A percentile compares a stretch with the other conserved stretches of the same genome.
phyloP scores from a whole-genome alignment of 495 filamentous ascomycete species.

The Pseudomonodictys pantanalensis region DNA sequence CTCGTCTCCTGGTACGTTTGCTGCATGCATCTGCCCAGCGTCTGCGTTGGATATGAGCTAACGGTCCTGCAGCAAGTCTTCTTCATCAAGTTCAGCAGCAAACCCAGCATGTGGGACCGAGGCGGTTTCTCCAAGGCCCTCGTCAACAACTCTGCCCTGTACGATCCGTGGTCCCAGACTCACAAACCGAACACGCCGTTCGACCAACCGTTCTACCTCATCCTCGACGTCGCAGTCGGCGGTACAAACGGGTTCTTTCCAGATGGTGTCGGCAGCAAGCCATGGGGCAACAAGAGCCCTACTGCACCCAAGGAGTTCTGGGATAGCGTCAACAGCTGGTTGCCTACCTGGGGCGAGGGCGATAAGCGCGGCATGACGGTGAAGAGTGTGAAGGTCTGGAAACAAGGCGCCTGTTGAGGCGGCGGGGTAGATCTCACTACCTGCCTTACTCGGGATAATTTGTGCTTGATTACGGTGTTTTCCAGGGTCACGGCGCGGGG shows the following conservation, averaged over 20 bases:
- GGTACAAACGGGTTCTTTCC: conserved; percentile 32
- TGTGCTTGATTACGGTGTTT: too few species aligned
- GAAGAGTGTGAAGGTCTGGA: conserved; percentile 36
- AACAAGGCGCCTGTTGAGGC: conserved; percentile 28
- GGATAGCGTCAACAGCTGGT: conserved; percentile 24
- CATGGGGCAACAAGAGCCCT: conserved; percentile 29
- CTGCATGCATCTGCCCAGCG: neutral
- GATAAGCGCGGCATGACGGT: conserved; percentile 30
- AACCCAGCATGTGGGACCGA: conserved; percentile 28
- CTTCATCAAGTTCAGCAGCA: conserved; percentile 33
- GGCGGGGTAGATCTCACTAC: neutral
- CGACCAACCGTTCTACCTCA: conserved; percentile 32
- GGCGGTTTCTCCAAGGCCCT: conserved; percentile 24
- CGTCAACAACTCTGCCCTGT: conserved; percentile 25
- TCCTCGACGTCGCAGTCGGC: conserved; percentile 35
- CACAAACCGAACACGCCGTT: conserved; percentile 28
- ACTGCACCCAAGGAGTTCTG: conserved; percentile 31
- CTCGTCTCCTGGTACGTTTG: conserved; percentile 25
- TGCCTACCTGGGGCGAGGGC: conserved; percentile 31
- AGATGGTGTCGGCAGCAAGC: conserved; percentile 31
- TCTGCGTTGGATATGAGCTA: too few species aligned
- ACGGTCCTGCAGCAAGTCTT: conserved; percentile 28
- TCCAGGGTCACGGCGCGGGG: too few species aligned
- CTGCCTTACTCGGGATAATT: too few species aligned
- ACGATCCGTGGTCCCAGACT: conserved; percentile 32